Conservation (phyloP, 2,329 filamentous ascomycete genomes). For the Phyllosticta citriasiana region DNA sequence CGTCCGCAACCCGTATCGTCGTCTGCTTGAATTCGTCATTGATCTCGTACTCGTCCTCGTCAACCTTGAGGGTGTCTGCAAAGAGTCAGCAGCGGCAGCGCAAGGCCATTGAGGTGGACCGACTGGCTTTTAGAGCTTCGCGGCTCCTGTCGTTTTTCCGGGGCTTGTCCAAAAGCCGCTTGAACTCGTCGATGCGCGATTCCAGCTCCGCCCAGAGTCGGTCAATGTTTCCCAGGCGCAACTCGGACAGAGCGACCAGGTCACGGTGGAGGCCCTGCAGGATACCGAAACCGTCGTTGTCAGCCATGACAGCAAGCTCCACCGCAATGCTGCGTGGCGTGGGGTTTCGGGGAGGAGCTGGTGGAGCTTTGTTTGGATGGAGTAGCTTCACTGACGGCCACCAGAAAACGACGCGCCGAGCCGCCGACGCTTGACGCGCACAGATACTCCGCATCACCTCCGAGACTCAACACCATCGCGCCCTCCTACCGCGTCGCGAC, state of each 20-base stretch:
- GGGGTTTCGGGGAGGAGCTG: neutral
- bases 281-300: slow-evolving; percentile 61
- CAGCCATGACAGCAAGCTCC: slow-evolving; percentile 49
- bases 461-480: neutral
- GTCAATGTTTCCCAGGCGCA: slow-evolving; percentile 59
- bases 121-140: slow-evolving; percentile 58
- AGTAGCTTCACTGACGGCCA: neutral
- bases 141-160: slow-evolving; percentile 67
- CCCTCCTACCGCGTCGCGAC: neutral
- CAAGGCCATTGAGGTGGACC: slow-evolving; percentile 14
- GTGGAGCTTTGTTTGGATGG: slow-evolving; percentile 5
- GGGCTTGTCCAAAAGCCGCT: slow-evolving; percentile 63
- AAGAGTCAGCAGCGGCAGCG: neutral
- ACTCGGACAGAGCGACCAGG: slow-evolving; percentile 65
- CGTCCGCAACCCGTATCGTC: slow-evolving; percentile 72
- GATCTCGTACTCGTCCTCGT: slow-evolving; percentile 64
- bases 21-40: slow-evolving; percentile 83
- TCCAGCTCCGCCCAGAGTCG: slow-evolving; percentile 58
- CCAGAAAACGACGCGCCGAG: neutral
- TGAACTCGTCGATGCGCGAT: slow-evolving; percentile 55
- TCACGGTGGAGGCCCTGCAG: slow-evolving; percentile 81
- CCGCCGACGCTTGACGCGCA: neutral
- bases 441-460: slow-evolving; percentile 6
- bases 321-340: slow-evolving; percentile 2
- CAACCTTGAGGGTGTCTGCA: slow-evolving; percentile 64